Percentiles rank a stretch among this genome's conserved stretches.
Evolutionary conservation across 768 basidiomycete species (phyloP).

Genomic region (Hericium coralloides): DNA sequence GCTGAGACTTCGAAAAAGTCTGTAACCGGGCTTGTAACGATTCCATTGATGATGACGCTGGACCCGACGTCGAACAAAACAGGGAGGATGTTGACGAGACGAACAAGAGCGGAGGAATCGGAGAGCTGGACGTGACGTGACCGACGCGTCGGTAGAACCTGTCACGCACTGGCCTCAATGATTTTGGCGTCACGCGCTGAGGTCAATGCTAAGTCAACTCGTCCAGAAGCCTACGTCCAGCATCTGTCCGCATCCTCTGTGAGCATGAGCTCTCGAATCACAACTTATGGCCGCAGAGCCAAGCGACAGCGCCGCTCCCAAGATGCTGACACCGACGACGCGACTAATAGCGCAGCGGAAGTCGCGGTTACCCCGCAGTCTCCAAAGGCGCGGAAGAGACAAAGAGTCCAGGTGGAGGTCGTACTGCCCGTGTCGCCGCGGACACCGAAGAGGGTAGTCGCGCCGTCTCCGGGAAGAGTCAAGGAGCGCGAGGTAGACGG

Average conservation of each 20-base stretch:
- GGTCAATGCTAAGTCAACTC: background rate
- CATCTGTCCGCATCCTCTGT: background rate
- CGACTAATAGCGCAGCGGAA: background rate
- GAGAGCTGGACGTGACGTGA: background rate
- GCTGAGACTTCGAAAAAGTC: conserved; percentile 58
- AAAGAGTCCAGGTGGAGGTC: conserved; percentile 24
- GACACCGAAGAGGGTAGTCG: background rate
- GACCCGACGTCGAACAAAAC: background rate
- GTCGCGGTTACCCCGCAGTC: background rate
- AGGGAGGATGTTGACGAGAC: background rate
- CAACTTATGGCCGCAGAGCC: conserved; percentile 3
- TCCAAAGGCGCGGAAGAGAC: conserved; percentile 21
- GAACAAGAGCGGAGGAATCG: background rate
- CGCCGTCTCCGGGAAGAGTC: background rate
- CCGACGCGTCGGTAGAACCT: conserved; percentile 2
- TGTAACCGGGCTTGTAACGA: conserved; percentile 35
- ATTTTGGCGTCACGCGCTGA: background rate
- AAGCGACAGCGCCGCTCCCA: background rate
- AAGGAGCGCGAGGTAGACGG: background rate
- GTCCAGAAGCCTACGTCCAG: background rate
- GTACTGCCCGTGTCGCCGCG: conserved; percentile 8
- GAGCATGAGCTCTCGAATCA: conserved; percentile 5
- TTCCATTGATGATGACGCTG: conserved; percentile 3
- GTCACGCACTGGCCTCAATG: background rate
- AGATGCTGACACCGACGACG: background rate